Evolutionary conservation across 495 filamentous ascomycete genomes (phyloP).

Genomic region (Aspergillus sclerotiicarbonarius): DNA sequence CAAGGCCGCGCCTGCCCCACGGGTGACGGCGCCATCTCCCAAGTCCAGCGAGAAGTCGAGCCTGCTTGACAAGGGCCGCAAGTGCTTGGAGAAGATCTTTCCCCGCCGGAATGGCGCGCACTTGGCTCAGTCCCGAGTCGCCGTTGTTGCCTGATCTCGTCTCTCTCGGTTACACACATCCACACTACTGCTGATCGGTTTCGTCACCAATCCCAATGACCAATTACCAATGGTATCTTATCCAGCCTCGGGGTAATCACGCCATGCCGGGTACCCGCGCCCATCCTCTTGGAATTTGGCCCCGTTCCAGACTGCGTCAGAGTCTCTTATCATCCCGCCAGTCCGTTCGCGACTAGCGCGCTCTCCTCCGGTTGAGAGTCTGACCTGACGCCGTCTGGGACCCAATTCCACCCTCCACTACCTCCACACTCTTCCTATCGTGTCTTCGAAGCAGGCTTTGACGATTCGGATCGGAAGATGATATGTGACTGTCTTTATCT

Average conservation of each 20-base stretch:
- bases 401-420: not conserved
- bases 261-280: not conserved
- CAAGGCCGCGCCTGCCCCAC: not conserved
- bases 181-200: not conserved
- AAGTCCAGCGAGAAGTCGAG: not conserved
- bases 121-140: conserved; percentile 1
- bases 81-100: conserved; percentile 7
- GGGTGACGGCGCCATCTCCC: not conserved
- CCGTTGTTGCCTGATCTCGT: conserved; percentile 1
- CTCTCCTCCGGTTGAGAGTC: conserved; percentile 2
- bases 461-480: not conserved
- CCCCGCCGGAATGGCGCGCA: not conserved
- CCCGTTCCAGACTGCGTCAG: not conserved
- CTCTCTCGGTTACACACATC: not conserved
- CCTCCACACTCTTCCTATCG: not conserved
- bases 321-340: not conserved
- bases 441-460: not conserved
- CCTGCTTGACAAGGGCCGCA: conserved; percentile 5
- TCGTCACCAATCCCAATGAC: not conserved
- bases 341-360: not conserved
- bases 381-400: not conserved
- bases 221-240: not conserved
- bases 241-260: not conserved
- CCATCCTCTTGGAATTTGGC: not conserved
- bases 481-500: not conserved